A percentile compares a stretch with the other conserved stretches of the same genome.
phyloP scores from a whole-genome alignment of 768 basidiomycete species.

The Scleroderma bovista region DNA sequence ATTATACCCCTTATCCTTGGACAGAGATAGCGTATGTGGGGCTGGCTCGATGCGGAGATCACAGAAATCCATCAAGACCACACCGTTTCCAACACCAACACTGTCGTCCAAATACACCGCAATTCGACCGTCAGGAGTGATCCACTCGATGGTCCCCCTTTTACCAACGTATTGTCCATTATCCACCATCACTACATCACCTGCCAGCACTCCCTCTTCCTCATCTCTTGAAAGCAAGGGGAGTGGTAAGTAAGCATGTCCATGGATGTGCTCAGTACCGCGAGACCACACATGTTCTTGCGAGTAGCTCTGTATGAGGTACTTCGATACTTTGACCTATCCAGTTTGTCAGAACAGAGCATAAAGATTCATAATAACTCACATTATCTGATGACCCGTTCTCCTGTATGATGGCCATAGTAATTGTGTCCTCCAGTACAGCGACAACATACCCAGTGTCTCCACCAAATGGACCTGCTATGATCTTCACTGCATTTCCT shows the following conservation, averaged over 20 bases:
- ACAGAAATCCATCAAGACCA: background rate
- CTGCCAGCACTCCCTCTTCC: too few relatives aligned
- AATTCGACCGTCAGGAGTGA: background rate
- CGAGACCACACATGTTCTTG: too few relatives aligned
- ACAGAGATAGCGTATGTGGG: background rate
- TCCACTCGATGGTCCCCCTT: too few relatives aligned
- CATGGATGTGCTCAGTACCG: too few relatives aligned
- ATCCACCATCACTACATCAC: too few relatives aligned
- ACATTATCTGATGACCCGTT: background rate
- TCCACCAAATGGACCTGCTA: background rate
- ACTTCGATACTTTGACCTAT: too few relatives aligned
- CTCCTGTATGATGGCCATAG: background rate
- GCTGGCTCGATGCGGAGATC: background rate
- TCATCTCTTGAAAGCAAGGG: too few relatives aligned
- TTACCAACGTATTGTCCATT: background rate
- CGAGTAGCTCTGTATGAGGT: too few relatives aligned
- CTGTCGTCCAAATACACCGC: background rate
- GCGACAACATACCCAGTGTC: background rate
- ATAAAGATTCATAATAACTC: background rate
- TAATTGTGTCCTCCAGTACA: background rate
- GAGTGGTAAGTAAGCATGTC: too few relatives aligned
- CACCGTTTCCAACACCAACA: background rate
- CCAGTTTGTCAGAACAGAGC: background rate
- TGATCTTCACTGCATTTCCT: background rate
- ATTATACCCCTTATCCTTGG: background rate